Percentiles rank a stretch among this genome's conserved stretches.
phyloP scores from a whole-genome alignment of 129 eudicot genomes.

The Cynara cardunculus region DNA sequence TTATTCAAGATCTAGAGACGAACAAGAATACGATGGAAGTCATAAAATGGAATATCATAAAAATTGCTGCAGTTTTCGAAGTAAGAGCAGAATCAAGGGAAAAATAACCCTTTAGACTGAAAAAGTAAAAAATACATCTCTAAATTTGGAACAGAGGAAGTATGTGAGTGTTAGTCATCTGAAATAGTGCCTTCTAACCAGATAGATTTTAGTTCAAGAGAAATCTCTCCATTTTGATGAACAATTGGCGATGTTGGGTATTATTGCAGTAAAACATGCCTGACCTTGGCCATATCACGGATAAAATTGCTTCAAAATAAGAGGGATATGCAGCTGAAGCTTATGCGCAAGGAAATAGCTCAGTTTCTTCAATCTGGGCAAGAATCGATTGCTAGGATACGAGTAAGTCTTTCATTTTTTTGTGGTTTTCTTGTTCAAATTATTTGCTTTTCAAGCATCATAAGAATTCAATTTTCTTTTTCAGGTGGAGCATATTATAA shows the following conservation, averaged over 20 bases:
- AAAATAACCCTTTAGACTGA: not conserved
- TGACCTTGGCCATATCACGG: conserved; percentile 78
- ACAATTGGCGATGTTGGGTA: conserved; percentile 5
- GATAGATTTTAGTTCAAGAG: not conserved
- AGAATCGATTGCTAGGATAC: conserved; percentile 86
- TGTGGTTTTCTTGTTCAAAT: not conserved
- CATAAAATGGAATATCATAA: not conserved
- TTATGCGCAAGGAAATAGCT: conserved; percentile 91
- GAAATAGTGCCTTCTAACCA: not conserved
- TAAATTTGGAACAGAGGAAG: too few species aligned
- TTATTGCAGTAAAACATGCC: conserved; percentile 88
- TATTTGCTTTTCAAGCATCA: not conserved
- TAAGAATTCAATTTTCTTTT: not conserved
- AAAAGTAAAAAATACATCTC: not conserved
- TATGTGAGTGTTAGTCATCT: not conserved
- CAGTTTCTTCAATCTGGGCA: conserved; percentile 90
- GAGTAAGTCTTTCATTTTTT: conserved; percentile 39
- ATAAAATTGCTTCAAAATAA: conserved; percentile 86
- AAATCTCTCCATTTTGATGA: not conserved
- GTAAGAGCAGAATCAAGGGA: not conserved
- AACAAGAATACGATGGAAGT: not conserved
- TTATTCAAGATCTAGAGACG: not conserved
- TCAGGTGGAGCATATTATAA: conserved; percentile 94
- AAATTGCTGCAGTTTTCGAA: not conserved
- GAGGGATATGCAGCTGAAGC: conserved; percentile 81